Conservation (phyloP, 2,329 filamentous ascomycete species). For the Sclerotinia borealis region DNA sequence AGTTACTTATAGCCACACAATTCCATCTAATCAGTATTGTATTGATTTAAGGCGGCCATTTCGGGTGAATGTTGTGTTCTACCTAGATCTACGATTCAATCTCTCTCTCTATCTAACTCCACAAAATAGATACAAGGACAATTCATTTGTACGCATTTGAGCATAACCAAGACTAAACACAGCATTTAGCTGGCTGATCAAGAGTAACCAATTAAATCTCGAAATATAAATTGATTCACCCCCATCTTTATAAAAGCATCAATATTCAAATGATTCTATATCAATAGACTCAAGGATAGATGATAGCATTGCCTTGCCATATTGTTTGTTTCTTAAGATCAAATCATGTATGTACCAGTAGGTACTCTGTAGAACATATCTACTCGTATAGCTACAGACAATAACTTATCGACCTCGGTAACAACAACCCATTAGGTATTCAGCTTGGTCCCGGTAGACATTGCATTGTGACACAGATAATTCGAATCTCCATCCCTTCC, state of each 20-base stretch:
- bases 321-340: no score
- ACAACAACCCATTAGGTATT: no score
- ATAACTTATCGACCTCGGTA: no score
- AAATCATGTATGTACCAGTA: no score
- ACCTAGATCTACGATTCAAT: no score
- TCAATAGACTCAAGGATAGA: background rate
- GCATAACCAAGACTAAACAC: background rate
- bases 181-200: background rate
- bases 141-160: background rate
- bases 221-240: background rate
- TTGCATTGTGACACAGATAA: background rate
- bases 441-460: background rate
- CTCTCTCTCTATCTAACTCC: background rate
- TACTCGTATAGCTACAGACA: no score
- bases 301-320: no score
- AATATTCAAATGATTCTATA: background rate
- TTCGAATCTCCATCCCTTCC: background rate
- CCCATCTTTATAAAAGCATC: slow-evolving; percentile 2
- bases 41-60: no score
- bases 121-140: background rate
- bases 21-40: no score
- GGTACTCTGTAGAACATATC: no score
- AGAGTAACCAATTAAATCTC: background rate
- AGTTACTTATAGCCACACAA: no score
- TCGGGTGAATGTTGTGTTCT: no score